phyloP scores from a whole-genome alignment of 1,139 yeast genomes.

The Candida albicans region DNA sequence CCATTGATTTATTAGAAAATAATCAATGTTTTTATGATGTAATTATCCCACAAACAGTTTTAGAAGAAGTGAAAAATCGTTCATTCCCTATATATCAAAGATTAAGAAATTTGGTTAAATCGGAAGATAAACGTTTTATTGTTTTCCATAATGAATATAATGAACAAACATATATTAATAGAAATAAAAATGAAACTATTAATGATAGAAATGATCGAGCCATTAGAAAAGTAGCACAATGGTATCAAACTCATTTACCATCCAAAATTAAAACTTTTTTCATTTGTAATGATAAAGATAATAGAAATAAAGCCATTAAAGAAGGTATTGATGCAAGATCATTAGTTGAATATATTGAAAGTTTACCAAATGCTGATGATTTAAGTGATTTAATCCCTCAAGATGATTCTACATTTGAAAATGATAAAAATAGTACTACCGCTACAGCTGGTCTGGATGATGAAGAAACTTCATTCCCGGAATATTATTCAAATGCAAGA shows the following conservation, averaged over 20 bases:
- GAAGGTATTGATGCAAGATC: slow-evolving; percentile 59
- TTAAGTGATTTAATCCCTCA: slow-evolving; percentile 78
- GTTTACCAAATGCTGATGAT: slow-evolving; percentile 71
- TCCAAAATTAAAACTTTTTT: slow-evolving; percentile 55
- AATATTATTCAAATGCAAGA: slow-evolving; percentile 77
- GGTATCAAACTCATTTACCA: slow-evolving; percentile 70
- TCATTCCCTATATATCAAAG: slow-evolving; percentile 88
- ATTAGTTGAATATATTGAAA: slow-evolving; percentile 65
- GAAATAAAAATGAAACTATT: slow-evolving; percentile 68
- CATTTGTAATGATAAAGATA: slow-evolving; percentile 76
- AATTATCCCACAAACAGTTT: slow-evolving; percentile 87
- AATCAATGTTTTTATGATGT: slow-evolving; percentile 81
- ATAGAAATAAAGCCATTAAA: slow-evolving; percentile 54
- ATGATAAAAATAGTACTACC: slow-evolving; percentile 19
- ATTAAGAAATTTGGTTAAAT: slow-evolving; percentile 71
- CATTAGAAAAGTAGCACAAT: slow-evolving; percentile 70
- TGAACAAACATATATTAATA: slow-evolving; percentile 63
- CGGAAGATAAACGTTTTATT: slow-evolving; percentile 80
- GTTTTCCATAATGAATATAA: slow-evolving; percentile 94
- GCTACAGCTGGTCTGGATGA: neutral
- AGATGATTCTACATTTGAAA: slow-evolving; percentile 24
- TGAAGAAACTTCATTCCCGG: slow-evolving; percentile 71
- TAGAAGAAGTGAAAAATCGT: slow-evolving; percentile 88
- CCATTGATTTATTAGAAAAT: slow-evolving; percentile 86
- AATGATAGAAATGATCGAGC: slow-evolving; percentile 94